These are phyloP conservation scores for Conoideocrella luteorostrata DNA, from an alignment of 2,329 filamentous ascomycete genomes.

Conservation along the genomic window DNA sequence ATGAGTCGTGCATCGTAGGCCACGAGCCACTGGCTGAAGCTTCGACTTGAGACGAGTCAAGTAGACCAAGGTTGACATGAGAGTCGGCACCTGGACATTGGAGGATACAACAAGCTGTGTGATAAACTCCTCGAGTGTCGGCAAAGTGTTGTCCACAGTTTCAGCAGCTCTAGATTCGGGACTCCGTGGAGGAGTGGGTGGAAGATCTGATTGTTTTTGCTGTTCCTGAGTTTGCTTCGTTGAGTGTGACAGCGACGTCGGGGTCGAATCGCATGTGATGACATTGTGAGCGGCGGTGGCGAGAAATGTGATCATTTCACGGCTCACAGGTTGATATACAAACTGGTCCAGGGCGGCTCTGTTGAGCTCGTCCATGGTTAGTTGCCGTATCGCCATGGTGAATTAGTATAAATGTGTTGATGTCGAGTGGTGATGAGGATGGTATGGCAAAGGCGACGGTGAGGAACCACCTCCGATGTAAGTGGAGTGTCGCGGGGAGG, in stretches of 20 bases:
- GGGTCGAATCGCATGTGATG: constrained; percentile 66
- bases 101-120: constrained; percentile 83
- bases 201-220: constrained; percentile 21
- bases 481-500: constrained; percentile 7
- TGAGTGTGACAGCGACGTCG: constrained; percentile 44
- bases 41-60: constrained; percentile 75
- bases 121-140: constrained; percentile 86
- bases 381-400: constrained; percentile 42
- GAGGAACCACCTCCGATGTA: constrained; percentile 2
- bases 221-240: constrained; percentile 13
- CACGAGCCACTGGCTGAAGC: constrained; percentile 90
- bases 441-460: constrained; percentile 6
- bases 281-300: constrained; percentile 68
- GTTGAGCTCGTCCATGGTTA: constrained; percentile 55
- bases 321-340: constrained; percentile 68
- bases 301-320: constrained; percentile 72
- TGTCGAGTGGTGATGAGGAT: neutral
- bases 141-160: constrained; percentile 52
- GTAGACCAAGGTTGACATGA: constrained; percentile 97
- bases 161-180: constrained; percentile 41
- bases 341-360: constrained; percentile 72
- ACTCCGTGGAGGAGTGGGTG: constrained; percentile 46
- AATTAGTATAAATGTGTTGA: neutral
- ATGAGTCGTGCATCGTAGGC: constrained; percentile 92
- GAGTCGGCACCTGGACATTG: constrained; percentile 92